These are phyloP conservation scores for Pelargonium nanum DNA, from an alignment of 345 rosid species.

Conservation along the genomic window DNA sequence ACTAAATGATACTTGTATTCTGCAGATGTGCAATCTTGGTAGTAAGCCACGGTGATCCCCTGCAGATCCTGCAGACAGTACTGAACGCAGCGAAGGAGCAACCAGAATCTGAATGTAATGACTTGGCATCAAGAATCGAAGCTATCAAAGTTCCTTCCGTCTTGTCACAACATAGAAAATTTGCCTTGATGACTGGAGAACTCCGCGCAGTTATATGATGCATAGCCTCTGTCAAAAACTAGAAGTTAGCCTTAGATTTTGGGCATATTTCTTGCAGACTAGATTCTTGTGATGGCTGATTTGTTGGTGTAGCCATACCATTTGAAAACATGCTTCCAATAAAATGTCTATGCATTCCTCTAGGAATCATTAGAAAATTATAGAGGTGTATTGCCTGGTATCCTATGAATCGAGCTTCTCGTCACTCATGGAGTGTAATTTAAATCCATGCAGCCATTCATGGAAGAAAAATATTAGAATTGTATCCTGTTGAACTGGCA, in stretches of 20 bases:
- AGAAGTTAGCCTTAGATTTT: neutral
- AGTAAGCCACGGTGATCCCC: conserved; percentile 89
- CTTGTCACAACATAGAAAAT: conserved; percentile 74
- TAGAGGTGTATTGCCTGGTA: too few species aligned
- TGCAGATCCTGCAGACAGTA: conserved; percentile 78
- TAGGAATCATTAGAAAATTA: too few species aligned
- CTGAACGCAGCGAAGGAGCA: conserved; percentile 41
- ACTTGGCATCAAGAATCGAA: conserved; percentile 34
- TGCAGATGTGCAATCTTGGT: conserved; percentile 54
- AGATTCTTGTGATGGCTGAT: neutral
- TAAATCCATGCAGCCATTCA: too few species aligned
- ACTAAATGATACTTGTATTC: neutral
- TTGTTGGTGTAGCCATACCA: neutral
- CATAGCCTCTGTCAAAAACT: neutral
- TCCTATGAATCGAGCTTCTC: too few species aligned
- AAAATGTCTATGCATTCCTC: too few species aligned
- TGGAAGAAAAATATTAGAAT: too few species aligned
- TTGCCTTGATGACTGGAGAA: conserved; percentile 65
- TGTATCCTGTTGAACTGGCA: too few species aligned
- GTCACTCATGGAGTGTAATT: too few species aligned
- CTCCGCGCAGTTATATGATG: conserved; percentile 33
- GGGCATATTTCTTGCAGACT: neutral
- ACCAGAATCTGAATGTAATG: conserved; percentile 10
- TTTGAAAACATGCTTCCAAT: too few species aligned
- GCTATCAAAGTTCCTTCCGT: conserved; percentile 35